Base-by-base conservation (phyloP, 495 filamentous ascomycete genomes). In the Xylaria cubensis region DNA sequence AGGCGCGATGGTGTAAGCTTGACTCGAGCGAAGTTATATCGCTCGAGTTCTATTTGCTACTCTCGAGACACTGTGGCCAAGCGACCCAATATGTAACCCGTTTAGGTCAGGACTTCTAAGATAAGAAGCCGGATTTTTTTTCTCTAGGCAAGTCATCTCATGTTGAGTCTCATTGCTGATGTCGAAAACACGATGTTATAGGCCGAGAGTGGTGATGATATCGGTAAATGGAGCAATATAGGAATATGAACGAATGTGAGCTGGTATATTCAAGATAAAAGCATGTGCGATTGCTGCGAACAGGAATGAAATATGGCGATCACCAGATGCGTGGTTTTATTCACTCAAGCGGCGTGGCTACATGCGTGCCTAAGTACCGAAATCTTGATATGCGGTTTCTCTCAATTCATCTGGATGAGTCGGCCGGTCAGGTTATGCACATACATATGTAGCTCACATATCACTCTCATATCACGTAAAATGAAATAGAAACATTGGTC, bases 11-110 rank as follows among this genome's bases (percentile, higher is more conserved):
- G 72, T 53, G 78, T 79, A 26, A 83, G 73, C 73, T 79, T 81
- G 75, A 84, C 77, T 71, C 79, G 77, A 75, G 75, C 74, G 78
- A 82, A 83, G 73, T 76, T 82, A 72, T 80, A 63, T 71, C 70
- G 77, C 78, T 83, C 82, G 70, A 84, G 58, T 17, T 75, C 74
- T 66, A 72, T 70, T 69, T 82, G 81, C 75, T 80, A 82, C 70
- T 81, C 81, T 80, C 78, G 75, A 67, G 78, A 84, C 55, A 82
- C 80, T 72, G n/a, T n/a, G n/a, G n/a, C n/a, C n/a, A n/a, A n/a
- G 80, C 56, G 67, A 80, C 74, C 76, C 73, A 80, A 68, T 69
- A 55, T 79, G 67, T 44, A 81, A n/a, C n/a, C n/a, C n/a, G n/a
- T n/a, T n/a, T n/a, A n/a, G n/a, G n/a, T 48, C 71, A 77, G 64